These are phyloP conservation scores for Euphorbia pulcherrima DNA, from an alignment of 345 rosid species.

Conservation along the genomic window DNA sequence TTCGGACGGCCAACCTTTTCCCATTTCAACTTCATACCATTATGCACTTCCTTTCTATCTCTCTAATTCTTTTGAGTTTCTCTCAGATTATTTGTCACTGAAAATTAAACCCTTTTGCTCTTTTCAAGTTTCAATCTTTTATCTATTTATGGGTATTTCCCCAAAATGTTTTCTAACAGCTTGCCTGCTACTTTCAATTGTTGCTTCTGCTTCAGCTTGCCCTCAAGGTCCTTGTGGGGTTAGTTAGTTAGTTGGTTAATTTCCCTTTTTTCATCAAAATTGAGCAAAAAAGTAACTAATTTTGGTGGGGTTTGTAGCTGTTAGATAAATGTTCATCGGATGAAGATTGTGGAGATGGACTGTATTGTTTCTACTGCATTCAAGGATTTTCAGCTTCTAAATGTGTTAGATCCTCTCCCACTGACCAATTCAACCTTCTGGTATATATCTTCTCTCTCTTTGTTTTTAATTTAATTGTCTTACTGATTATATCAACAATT, in stretches of 20 bases:
- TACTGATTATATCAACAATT: neutral
- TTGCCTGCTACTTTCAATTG: slow-evolving; percentile 5
- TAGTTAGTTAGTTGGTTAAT: neutral
- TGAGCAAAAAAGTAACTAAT: no score
- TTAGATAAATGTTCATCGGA: slow-evolving; percentile 51
- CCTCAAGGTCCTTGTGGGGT: slow-evolving; percentile 47
- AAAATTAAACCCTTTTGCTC: neutral
- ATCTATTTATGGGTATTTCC: slow-evolving; percentile 25
- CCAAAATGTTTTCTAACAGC: slow-evolving; percentile 20
- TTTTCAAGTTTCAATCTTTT: neutral
- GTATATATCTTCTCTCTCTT: slow-evolving; percentile 19
- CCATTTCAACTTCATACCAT: no score
- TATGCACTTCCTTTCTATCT: no score
- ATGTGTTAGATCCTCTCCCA: slow-evolving; percentile 48
- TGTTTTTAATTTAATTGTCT: neutral
- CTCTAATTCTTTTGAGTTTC: no score
- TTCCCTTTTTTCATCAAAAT: neutral
- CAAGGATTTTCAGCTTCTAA: slow-evolving; percentile 42
- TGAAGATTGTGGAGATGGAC: slow-evolving; percentile 56
- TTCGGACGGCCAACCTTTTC: no score
- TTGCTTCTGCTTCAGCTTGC: slow-evolving; percentile 17
- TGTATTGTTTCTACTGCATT: slow-evolving; percentile 49
- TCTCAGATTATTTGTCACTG: no score
- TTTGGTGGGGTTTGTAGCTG: slow-evolving; percentile 19
- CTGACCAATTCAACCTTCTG: slow-evolving; percentile 62